phyloP scores from a whole-genome alignment of 495 filamentous ascomycete species.

The Symbiotaphrina buchneri region DNA sequence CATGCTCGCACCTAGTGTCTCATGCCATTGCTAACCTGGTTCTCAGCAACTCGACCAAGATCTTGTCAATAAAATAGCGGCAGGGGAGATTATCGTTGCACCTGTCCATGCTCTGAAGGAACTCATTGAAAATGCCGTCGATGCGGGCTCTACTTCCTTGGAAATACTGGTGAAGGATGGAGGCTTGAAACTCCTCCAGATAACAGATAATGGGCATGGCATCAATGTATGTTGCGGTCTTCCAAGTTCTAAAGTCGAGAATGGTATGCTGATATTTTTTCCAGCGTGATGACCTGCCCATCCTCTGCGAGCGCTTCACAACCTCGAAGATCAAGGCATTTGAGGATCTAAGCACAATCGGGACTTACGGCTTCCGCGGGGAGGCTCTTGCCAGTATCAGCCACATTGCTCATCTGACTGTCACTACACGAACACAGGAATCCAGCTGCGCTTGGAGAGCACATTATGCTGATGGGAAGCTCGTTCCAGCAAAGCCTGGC shows the following conservation, averaged over 20 bases:
- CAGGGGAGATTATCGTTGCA: conserved; percentile 97
- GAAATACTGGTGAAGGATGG: conserved; percentile 91
- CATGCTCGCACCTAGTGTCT: background rate
- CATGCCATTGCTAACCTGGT: background rate
- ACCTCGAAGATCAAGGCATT: conserved; percentile 92
- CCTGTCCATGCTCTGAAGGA: conserved; percentile 96
- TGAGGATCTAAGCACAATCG: conserved; percentile 78
- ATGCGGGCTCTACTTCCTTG: conserved; percentile 79
- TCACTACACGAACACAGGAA: conserved; percentile 82
- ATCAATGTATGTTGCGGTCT: conserved; percentile 48
- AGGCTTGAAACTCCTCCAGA: conserved; percentile 89
- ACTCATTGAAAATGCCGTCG: conserved; percentile 91
- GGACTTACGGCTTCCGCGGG: conserved; percentile 92
- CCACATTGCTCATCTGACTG: conserved; percentile 87
- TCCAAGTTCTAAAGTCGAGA: no score
- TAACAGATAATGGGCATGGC: conserved; percentile 93
- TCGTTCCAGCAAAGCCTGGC: conserved; percentile 76
- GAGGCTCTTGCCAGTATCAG: conserved; percentile 97
- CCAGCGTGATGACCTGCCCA: conserved; percentile 56
- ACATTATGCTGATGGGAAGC: conserved; percentile 64
- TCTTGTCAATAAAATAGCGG: conserved; percentile 97
- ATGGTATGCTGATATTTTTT: background rate
- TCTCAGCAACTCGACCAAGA: conserved; percentile 69
- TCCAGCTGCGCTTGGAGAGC: conserved; percentile 81
- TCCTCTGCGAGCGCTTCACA: conserved; percentile 91